Evolutionary conservation across 768 basidiomycete species (phyloP), one percentile per base, ranked within the genome.

Genomic region (Lactarius psammicola): DNA sequence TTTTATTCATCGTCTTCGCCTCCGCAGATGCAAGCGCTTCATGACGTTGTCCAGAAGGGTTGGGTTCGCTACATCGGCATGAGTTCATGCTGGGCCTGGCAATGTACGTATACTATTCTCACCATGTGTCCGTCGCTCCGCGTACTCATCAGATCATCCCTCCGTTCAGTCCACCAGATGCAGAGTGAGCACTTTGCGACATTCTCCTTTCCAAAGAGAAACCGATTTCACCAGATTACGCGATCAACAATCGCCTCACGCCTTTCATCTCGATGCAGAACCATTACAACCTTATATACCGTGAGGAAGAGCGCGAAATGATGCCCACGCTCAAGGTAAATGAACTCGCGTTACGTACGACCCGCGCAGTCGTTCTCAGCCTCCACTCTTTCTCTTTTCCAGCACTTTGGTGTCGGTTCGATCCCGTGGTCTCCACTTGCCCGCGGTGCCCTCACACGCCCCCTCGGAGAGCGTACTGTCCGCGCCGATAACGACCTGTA

Each of bases 231-330:
- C 20, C 33, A 73, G 72, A 72, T 55, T 73, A 75, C 49, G 74
- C 75, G 31, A 75, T 75, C 54, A 56, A 59, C 42, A 67, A 75
- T 57, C 71, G 70, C 55, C 68, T 75, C 18, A 80, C 81, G 6
- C 78, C 78, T 26, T 82, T 82, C 72, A 77, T 81, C 70, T 76
- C 76, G 13, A 82, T 82, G 81, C 81, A 82, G 72, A 81, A 80
- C 69, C 76, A 78, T 57, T 76, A 82, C 68, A 76, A 68, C 30
- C 74, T 79, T 10, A 66, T 80, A 34, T 82, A 82, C 69, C 74
- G 81, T 31, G 81, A 82, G 68, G 80, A 82, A 67, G 75, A 77
- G 60, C 71, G 80, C 73, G 75, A 75, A 65, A 76, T 77, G 76
- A 69, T 73, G 55, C 73, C 76, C 33, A 74, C 70, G 42, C 67